These are phyloP conservation scores for Albatrellus ellisii DNA, from an alignment of 768 basidiomycete genomes.

Conservation along the genomic window DNA sequence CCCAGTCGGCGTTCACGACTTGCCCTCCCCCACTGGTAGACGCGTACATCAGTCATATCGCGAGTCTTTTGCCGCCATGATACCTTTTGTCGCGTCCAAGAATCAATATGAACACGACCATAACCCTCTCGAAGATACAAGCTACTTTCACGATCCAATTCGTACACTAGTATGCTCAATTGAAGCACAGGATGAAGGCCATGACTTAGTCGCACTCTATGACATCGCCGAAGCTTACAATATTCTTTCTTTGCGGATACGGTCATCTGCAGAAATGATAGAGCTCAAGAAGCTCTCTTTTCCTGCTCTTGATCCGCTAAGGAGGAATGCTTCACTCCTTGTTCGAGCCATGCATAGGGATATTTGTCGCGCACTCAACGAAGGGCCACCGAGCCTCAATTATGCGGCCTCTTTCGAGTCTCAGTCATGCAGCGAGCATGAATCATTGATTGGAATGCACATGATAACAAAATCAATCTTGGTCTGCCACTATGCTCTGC, in stretches of 20 bases:
- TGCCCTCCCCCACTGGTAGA: too few species aligned
- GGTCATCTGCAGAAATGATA: neutral
- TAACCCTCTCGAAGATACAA: too few species aligned
- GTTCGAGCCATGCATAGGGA: neutral
- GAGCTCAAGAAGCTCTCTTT: neutral
- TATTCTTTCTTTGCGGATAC: neutral
- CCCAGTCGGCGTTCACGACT: too few species aligned
- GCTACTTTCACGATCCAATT: too few species aligned
- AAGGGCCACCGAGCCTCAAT: too few species aligned
- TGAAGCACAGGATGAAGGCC: too few species aligned
- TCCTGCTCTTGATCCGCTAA: neutral
- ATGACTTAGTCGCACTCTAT: too few species aligned
- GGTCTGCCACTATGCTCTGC: neutral
- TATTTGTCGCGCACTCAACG: neutral
- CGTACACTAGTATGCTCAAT: too few species aligned
- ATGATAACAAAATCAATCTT: neutral
- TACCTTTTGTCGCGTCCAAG: too few species aligned
- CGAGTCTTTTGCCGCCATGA: too few species aligned
- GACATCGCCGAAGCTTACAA: neutral
- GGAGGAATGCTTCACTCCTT: neutral
- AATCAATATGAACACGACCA: too few species aligned
- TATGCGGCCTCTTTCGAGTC: neutral
- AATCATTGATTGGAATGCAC: neutral
- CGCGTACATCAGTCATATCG: too few species aligned
- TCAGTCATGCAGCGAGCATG: neutral